These are phyloP conservation scores for Cladophialophora exuberans DNA, from an alignment of 2,329 filamentous ascomycete species.

Conservation along the genomic window DNA sequence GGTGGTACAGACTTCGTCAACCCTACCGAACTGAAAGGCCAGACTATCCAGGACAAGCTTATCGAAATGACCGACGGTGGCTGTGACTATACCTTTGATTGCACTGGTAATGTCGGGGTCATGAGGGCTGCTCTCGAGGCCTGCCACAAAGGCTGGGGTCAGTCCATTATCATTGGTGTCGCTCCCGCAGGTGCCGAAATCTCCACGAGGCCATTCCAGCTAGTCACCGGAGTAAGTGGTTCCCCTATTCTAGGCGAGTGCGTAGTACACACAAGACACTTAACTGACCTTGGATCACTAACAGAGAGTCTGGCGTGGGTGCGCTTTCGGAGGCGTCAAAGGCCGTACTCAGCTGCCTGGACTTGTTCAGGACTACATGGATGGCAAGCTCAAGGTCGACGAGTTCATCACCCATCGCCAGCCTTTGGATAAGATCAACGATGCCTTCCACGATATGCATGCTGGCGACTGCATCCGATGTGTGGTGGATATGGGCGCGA, in stretches of 20 bases:
- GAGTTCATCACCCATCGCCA: conserved; percentile 99
- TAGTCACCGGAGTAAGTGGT: conserved; percentile 72
- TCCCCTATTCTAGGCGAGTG: too few relatives aligned
- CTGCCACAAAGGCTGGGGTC: conserved; percentile 98
- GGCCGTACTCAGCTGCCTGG: conserved; percentile 87
- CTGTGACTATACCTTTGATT: conserved; percentile 99
- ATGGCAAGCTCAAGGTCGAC: conserved; percentile 82
- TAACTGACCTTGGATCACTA: background rate
- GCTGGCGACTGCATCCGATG: conserved; percentile 94
- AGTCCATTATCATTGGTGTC: conserved; percentile 97
- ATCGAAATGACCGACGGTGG: conserved; percentile 98
- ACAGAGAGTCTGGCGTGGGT: conserved; percentile 84
- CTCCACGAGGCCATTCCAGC: conserved; percentile 77
- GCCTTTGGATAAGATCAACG: conserved; percentile 79
- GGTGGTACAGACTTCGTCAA: conserved; percentile 97
- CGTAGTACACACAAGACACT: background rate
- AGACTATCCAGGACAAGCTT: conserved; percentile 87
- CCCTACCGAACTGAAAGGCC: conserved; percentile 74
- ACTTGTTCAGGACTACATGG: conserved; percentile 87
- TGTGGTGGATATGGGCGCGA: conserved; percentile 69
- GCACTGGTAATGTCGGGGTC: conserved; percentile 93
- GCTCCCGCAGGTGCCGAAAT: conserved; percentile 32
- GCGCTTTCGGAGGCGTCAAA: conserved; percentile 97
- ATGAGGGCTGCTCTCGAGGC: conserved; percentile 88
- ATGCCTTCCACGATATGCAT: conserved; percentile 92